Base-by-base conservation (phyloP, 371 early-diverging fungal genomes). In the Mucor irregularis region DNA sequence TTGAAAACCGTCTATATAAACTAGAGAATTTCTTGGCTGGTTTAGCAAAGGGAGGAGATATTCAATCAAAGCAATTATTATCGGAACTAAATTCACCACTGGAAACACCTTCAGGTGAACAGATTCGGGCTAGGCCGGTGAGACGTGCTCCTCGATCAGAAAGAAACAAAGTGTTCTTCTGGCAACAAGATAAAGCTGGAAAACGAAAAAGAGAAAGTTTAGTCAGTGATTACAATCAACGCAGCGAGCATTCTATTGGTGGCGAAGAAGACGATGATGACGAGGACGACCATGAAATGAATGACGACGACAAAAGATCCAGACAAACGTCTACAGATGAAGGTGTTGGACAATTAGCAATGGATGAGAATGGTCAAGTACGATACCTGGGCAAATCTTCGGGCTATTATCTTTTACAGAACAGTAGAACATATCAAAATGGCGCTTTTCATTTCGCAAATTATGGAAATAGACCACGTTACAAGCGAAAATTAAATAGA, bases 1-100 rank as follows among this genome's bases (percentile, higher is more conserved):
- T 89, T 26, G 89, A 89, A 53, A 80, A 78, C 51, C 69, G 88
- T 31, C 62, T 89, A 34, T 82, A 81, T 56, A 80, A 78, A 43
- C 58, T 85, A 46, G 89, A 89, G 49, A 74, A 69, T 21, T 56
- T 86, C 7, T 66, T 88, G 5, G 76, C 74, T 6, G 82, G 75
- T 4, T 56, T 84, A 8, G 77, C 80, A 2, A 78, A 79, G 53
- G 66, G 56, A 2, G 79, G 75, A n/a, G 84, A 85, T 60, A 79
- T 81, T n/a, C 65, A 71, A 61, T 56, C 81, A 49, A 44, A 82
- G 37, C 71, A 78, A 24, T 59, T 85, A 10, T 57, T 82, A 19
- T 79, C 76, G 14, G 85, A 86, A 56, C 73, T 86, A 7, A 80
- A 81, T 58, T 66, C 82, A 47, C 83, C 62, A 51, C 68, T 65